These are phyloP conservation scores for Saccharata proteae DNA, from an alignment of 2,329 filamentous ascomycete species.

Conservation along the genomic window DNA sequence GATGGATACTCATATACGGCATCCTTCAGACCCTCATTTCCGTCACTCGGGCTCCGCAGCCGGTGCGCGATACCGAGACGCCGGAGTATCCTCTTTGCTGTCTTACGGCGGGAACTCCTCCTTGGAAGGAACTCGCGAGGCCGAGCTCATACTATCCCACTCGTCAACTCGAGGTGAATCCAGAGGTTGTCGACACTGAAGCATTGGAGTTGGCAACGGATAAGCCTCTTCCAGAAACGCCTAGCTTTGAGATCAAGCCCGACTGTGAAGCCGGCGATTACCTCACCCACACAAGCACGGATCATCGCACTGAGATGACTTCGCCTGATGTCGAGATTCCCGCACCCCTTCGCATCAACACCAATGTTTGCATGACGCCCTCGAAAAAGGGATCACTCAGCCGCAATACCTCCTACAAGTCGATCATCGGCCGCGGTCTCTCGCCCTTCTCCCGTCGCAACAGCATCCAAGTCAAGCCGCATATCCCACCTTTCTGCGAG, in stretches of 20 bases:
- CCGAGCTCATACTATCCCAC: slow-evolving; percentile 1
- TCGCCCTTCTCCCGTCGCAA: slow-evolving; percentile 18
- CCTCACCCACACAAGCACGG: slow-evolving; percentile 15
- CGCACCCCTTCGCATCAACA: slow-evolving; percentile 15
- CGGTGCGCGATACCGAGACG: slow-evolving; percentile 46
- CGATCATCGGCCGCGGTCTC: slow-evolving; percentile 18
- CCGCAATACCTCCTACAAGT: slow-evolving; percentile 24
- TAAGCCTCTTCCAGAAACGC: neutral
- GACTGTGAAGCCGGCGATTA: slow-evolving; percentile 35
- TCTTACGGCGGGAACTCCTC: slow-evolving; percentile 27
- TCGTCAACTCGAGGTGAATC: neutral
- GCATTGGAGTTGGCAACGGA: neutral
- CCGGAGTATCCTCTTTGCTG: slow-evolving; percentile 49
- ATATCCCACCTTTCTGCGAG: slow-evolving; percentile 21
- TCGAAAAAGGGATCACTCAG: slow-evolving; percentile 12
- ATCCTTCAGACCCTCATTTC: slow-evolving; percentile 60
- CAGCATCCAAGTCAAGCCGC: slow-evolving; percentile 15
- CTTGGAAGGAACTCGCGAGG: too few species aligned
- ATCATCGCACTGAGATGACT: slow-evolving; percentile 9
- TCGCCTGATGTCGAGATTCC: slow-evolving; percentile 15
- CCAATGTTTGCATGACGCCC: neutral
- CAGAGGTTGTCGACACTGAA: too few species aligned
- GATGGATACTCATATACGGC: slow-evolving; percentile 67
- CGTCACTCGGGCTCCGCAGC: slow-evolving; percentile 47
- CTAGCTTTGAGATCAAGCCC: slow-evolving; percentile 11